phyloP scores from a whole-genome alignment of 1,284 basidiomycete genomes.

The Malassezia psittaci region DNA sequence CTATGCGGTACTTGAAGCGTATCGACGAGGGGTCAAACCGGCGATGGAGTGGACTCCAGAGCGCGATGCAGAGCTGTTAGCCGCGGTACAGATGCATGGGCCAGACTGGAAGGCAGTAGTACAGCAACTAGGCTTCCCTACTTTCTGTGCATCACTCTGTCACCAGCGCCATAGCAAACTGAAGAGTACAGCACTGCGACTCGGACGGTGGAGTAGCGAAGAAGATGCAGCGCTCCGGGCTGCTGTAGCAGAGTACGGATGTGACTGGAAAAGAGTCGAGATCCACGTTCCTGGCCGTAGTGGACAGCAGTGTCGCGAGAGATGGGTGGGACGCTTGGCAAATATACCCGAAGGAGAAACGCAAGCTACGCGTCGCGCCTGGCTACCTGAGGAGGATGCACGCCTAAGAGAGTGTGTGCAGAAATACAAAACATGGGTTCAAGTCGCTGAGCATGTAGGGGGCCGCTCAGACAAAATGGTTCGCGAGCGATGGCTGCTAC shows the following conservation, averaged over 20 bases:
- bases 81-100: slow-evolving; percentile 2
- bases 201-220: slow-evolving; percentile 13
- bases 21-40: slow-evolving; percentile 11
- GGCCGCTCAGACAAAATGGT: slow-evolving; percentile 18
- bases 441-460: slow-evolving; percentile 14
- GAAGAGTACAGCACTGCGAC: slow-evolving; percentile 1
- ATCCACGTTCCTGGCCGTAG: slow-evolving; percentile 13
- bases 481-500: slow-evolving; percentile 17
- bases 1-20: slow-evolving; percentile 11
- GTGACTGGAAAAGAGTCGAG: slow-evolving; percentile 18
- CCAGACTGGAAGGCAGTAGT: slow-evolving; percentile 16
- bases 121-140: neutral
- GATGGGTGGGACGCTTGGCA: slow-evolving; percentile 17
- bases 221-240: slow-evolving; percentile 17
- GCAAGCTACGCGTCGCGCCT: slow-evolving; percentile 13
- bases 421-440: slow-evolving; percentile 16
- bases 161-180: slow-evolving; percentile 17
- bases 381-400: slow-evolving; percentile 15
- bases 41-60: slow-evolving; percentile 11
- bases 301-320: slow-evolving; percentile 18
- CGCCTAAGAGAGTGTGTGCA: slow-evolving; percentile 15
- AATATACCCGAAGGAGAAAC: slow-evolving; percentile 17
- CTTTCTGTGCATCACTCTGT: slow-evolving; percentile 4
- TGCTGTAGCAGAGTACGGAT: slow-evolving; percentile 14
- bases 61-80: slow-evolving; percentile 6